phyloP scores from a whole-genome alignment of 306 rosid genomes.

The Sphenostylis stenocarpa region DNA sequence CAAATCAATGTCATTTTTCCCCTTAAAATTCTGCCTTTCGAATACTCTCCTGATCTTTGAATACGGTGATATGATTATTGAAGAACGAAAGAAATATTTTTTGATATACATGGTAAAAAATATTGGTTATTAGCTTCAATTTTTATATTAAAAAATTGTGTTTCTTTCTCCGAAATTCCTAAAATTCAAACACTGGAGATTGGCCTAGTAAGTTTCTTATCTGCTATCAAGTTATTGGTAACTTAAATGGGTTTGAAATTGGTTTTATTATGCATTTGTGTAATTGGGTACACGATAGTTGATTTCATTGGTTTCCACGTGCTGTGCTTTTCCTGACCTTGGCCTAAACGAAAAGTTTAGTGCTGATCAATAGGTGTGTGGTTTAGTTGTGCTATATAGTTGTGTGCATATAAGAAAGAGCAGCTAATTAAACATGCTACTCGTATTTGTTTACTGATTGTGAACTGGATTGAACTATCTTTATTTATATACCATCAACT shows the following conservation, averaged over 20 bases:
- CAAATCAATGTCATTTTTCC: neutral
- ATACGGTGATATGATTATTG: neutral
- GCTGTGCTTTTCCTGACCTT: neutral
- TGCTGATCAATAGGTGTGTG: neutral
- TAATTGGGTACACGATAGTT: conserved; percentile 8
- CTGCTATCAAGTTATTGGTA: neutral
- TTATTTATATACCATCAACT: neutral
- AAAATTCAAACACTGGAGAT: neutral
- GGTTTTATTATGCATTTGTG: neutral
- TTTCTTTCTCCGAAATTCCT: neutral
- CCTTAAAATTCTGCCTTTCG: neutral
- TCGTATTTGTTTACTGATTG: conserved; percentile 19
- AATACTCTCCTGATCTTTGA: neutral
- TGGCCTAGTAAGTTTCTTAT: neutral
- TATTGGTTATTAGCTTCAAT: neutral
- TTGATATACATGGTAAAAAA: neutral
- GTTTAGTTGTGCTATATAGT: neutral
- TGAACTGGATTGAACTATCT: conserved; percentile 2
- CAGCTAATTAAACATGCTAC: neutral
- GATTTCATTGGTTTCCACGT: neutral
- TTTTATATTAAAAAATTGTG: neutral
- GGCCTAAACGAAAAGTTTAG: neutral
- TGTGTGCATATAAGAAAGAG: neutral
- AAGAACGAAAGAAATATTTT: neutral
- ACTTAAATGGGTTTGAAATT: neutral